Evolutionary conservation across 257 asterid genomes (phyloP).

Genomic region (Knoxia roxburghii): DNA sequence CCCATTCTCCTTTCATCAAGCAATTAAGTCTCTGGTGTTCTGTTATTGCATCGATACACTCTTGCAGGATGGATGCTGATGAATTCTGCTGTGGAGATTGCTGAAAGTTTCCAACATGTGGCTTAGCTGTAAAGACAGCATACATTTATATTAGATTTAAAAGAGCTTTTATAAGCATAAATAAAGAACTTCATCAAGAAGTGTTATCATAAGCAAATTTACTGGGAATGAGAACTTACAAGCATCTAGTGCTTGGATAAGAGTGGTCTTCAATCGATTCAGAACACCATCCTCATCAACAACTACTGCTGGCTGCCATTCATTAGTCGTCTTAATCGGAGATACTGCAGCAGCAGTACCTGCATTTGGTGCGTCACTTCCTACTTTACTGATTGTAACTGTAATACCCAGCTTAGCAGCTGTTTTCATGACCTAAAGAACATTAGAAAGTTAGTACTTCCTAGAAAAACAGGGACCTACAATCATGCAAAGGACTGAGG

Average conservation of each 20-base stretch:
- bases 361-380: slow-evolving; percentile 54
- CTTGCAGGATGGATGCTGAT: slow-evolving; percentile 57
- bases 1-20: slow-evolving; percentile 93
- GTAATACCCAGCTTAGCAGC: slow-evolving; percentile 67
- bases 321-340: slow-evolving; percentile 52
- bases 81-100: slow-evolving; percentile 52
- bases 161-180: background rate
- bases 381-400: slow-evolving; percentile 66
- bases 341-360: slow-evolving; percentile 43
- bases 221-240: slow-evolving; percentile 32
- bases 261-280: slow-evolving; percentile 72
- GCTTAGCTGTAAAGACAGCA: slow-evolving; percentile 44
- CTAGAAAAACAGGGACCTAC: background rate
- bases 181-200: slow-evolving; percentile 8
- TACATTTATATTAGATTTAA: slow-evolving; percentile 4
- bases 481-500: background rate
- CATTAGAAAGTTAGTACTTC: background rate
- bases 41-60: slow-evolving; percentile 73
- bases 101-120: slow-evolving; percentile 46
- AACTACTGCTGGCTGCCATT: slow-evolving; percentile 82
- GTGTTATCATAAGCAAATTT: background rate
- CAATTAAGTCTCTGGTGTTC: slow-evolving; percentile 92
- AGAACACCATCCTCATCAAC: slow-evolving; percentile 88
- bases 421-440: slow-evolving; percentile 67
- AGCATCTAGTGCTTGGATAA: slow-evolving; percentile 68